phyloP scores from a whole-genome alignment of 345 rosid genomes.

The Kandelia obovata region DNA sequence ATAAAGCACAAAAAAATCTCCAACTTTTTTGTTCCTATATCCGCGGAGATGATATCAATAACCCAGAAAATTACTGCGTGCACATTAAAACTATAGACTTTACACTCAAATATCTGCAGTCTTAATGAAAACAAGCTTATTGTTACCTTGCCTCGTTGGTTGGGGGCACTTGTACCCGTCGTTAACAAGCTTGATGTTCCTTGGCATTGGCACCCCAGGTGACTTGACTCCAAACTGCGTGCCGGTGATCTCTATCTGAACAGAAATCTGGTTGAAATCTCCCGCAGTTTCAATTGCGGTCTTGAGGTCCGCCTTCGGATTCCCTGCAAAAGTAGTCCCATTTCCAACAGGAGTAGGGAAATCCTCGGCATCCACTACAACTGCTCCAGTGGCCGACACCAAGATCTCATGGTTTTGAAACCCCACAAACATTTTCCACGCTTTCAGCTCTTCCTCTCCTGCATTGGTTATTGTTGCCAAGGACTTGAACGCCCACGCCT shows the following conservation, averaged over 20 bases:
- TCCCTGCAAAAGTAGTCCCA: slow-evolving; percentile 67
- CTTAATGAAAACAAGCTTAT: not conserved
- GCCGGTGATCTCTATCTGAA: slow-evolving; percentile 53
- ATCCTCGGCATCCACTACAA: slow-evolving; percentile 47
- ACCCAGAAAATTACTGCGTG: too few relatives aligned
- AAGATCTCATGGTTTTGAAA: slow-evolving; percentile 70
- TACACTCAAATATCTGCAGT: not conserved
- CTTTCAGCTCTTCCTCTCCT: slow-evolving; percentile 59
- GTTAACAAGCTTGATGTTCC: slow-evolving; percentile 47
- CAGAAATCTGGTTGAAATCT: slow-evolving; percentile 61
- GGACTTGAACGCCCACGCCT: slow-evolving; percentile 83
- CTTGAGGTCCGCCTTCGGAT: slow-evolving; percentile 51
- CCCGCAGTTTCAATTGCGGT: slow-evolving; percentile 83
- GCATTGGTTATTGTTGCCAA: slow-evolving; percentile 51
- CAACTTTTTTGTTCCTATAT: too few relatives aligned
- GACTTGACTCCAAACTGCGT: slow-evolving; percentile 66
- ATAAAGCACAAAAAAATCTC: too few relatives aligned
- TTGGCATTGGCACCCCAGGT: slow-evolving; percentile 65
- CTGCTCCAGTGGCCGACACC: slow-evolving; percentile 52
- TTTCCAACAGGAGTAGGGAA: slow-evolving; percentile 61
- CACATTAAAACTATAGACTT: too few relatives aligned
- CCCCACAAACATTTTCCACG: slow-evolving; percentile 70
- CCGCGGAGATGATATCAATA: too few relatives aligned
- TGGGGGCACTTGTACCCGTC: slow-evolving; percentile 68
- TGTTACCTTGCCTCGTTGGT: slow-evolving; percentile 41